phyloP scores from a whole-genome alignment of 768 basidiomycete species.

The Chalciporus pseudorubinellus region DNA sequence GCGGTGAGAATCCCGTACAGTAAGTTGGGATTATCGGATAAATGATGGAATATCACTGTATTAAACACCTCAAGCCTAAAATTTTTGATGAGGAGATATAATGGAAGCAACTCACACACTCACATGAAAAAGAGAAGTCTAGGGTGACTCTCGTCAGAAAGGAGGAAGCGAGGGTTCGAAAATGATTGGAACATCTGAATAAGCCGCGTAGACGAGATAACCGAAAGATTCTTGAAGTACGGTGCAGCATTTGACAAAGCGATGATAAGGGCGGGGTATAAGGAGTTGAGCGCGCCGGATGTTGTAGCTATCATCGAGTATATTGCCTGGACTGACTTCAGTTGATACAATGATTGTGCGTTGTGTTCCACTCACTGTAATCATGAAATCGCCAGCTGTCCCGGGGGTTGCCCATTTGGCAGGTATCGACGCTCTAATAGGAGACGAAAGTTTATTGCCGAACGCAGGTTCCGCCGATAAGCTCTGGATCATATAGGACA shows the following conservation, averaged over 20 bases:
- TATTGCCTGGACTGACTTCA: conserved; percentile 55
- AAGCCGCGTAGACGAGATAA: conserved; percentile 79
- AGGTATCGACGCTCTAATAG: conserved; percentile 64
- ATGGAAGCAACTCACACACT: conserved; percentile 20
- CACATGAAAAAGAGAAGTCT: conserved; percentile 89
- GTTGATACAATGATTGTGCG: conserved; percentile 5
- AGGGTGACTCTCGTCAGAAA: conserved; percentile 95
- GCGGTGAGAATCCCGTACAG: conserved; percentile 83
- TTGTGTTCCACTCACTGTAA: conserved; percentile 56
- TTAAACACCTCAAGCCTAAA: conserved; percentile 89
- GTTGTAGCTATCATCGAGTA: conserved; percentile 90
- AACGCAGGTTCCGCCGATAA: conserved; percentile 84
- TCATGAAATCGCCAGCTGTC: conserved; percentile 80
- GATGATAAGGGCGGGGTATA: conserved; percentile 93
- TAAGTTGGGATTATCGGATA: conserved; percentile 83
- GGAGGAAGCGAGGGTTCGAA: conserved; percentile 81
- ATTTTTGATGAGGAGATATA: background rate
- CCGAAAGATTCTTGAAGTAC: conserved; percentile 75
- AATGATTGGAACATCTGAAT: conserved; percentile 91
- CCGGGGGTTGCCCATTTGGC: conserved; percentile 75
- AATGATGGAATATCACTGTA: conserved; percentile 71
- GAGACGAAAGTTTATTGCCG: conserved; percentile 62
- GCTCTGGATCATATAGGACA: conserved; percentile 90
- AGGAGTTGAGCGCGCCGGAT: conserved; percentile 71
- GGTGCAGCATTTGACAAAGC: conserved; percentile 87